Evolutionary conservation across 129 eudicot genomes (phyloP), one percentile per base, ranked within the genome.

Genomic region (Flaveria robusta): DNA sequence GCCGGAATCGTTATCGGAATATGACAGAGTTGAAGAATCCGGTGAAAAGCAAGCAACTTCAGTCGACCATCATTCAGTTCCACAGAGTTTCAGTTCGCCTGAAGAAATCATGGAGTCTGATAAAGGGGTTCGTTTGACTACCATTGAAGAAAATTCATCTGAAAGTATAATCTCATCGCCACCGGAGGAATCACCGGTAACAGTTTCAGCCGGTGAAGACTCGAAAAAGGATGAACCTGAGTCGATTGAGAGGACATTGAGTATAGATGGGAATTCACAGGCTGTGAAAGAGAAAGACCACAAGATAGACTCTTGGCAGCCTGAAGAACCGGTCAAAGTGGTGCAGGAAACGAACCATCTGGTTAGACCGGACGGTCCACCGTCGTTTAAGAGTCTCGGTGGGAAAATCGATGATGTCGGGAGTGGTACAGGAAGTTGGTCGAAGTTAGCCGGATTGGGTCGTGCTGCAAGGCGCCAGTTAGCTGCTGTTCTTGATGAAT

Each of bases 381-480:
- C 88, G 34, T 89, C 94, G 22, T 86, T 68, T 51, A 87, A 84
- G 69, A 85, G 94, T 80, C 83, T 88, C 27, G 46, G 93, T 58
- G 88, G 90, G 50, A 94, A 81, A 72, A 47, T 50, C 39, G 97
- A 91, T 24, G 97, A 94, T 52, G 55, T 79, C 7, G 96, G 97
- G 18, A 86, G 93, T 34, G 91, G 94, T 10, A 31, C 94, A 2
- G 99, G 96, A 72, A 95, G 97, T 78, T 93, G 89, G 42, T 89
- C 99, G 9, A 86, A 88, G 84, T 69, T 95, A 24, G 90, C 97
- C 3, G 97, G 97, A 55, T 81, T 88, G 74, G 97, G 99, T 23
- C 96, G 97, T 70, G 96, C 94, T 70, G 99, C 91, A 43, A 86
- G 97, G 79, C 92, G 96, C 24, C 96, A 91, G 56, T 78, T 95